phyloP scores from a whole-genome alignment of 2,329 filamentous ascomycete genomes.

The Penicillium olsonii region DNA sequence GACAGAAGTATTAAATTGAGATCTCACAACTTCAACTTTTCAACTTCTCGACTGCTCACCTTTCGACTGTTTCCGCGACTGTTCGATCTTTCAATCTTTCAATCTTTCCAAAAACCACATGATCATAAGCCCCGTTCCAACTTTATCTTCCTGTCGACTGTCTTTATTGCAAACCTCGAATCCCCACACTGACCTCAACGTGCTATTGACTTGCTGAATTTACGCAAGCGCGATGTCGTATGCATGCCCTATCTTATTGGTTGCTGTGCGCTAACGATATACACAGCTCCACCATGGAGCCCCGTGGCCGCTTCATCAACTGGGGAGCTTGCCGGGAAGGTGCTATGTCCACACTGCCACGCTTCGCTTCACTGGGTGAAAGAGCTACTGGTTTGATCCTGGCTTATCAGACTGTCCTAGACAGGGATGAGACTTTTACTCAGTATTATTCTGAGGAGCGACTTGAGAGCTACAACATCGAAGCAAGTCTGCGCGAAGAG shows the following conservation, averaged over 20 bases:
- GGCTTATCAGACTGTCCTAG: conserved; percentile 8
- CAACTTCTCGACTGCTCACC: not conserved
- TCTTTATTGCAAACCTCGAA: not conserved
- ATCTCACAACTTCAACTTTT: too few relatives aligned
- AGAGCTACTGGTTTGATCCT: not conserved
- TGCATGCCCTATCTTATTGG: not conserved
- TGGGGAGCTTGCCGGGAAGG: conserved; percentile 2
- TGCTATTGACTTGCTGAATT: too few relatives aligned
- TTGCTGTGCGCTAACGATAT: not conserved
- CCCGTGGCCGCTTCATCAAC: not conserved
- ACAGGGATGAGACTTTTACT: conserved; percentile 6
- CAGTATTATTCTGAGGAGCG: conserved; percentile 4
- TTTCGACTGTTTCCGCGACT: too few relatives aligned
- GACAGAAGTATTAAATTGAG: too few relatives aligned
- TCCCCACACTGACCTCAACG: too few relatives aligned
- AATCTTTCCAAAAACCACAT: not conserved
- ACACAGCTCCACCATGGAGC: not conserved
- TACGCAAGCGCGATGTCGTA: not conserved
- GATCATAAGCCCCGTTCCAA: not conserved
- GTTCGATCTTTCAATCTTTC: too few relatives aligned
- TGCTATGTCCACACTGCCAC: not conserved
- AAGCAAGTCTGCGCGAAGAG: conserved; percentile 1
- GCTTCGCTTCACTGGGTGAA: not conserved
- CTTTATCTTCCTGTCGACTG: not conserved
- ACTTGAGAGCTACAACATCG: conserved; percentile 4